Base-by-base conservation (phyloP, 345 rosid species). In the Sapria himalayana region DNA sequence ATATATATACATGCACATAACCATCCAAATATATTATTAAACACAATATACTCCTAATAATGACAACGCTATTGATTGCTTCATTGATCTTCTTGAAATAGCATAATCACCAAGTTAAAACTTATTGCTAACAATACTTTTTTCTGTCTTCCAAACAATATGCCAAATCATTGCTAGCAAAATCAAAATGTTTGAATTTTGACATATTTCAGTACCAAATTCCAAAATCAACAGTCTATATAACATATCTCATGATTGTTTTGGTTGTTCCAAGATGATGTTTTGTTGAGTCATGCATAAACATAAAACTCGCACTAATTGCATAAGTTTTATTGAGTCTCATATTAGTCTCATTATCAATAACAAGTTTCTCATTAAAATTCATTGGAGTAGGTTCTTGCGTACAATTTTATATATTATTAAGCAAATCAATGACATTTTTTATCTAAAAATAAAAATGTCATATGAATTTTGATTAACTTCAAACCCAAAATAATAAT, bases 371-470 rank as follows among this genome's bases (percentile, higher is more conserved):
- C 15, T 49, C 50, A 33, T 33, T 33, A 4, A 19, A 3, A 17
- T 27, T 49, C 41, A 50, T 40, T 7, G 23, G 48, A 11, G 25
- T 33, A 2, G 4, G 3, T 15, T 11, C 11, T 0, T 2, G 0
- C 4, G 41, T 41, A 15, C 42, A 51, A 17, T 43, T 35, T 1
- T 21, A 2, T 15, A 51, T 15, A 7, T 25, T 16, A 22, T 15
- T 51, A 1, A 49, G 44, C 0, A 49, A 9, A 18, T 49, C 53
- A 1, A 2, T 23, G 0, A 25, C 44, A 37, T 51, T 18, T 21
- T 51, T 51, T 12, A 3, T 32, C 35, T 51, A 21, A 7, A 23
- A 12, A 51, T 23, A 7, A 51, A 41, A 23, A 51, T 51, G 1
- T 27, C 17, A 33, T 43, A 12, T 23, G 2, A 20, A 0, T 0